Evolutionary conservation across 345 rosid genomes (phyloP).

Genomic region (Hibiscus trionum): DNA sequence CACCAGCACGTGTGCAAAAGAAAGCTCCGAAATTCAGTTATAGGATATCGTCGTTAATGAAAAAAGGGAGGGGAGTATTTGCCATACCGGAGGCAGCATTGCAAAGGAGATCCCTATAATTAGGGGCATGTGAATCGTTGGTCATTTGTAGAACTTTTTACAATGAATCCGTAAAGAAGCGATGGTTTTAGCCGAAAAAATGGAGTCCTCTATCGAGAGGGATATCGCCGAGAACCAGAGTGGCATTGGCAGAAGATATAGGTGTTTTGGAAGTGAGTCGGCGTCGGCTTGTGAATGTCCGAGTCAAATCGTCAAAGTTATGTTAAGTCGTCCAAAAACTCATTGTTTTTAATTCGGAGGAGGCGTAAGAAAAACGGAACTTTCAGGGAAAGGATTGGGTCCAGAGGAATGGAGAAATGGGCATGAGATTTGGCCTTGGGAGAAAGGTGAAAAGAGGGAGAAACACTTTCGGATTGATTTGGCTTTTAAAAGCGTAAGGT

Average conservation of each 20-base stretch:
- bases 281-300: no score
- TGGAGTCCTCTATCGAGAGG: conserved; percentile 67
- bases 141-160: conserved; percentile 30
- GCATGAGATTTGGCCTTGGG: neutral
- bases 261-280: neutral
- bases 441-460: neutral
- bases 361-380: no score
- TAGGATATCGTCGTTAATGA: no score
- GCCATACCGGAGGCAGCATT: conserved; percentile 75
- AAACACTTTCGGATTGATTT: neutral
- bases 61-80: neutral
- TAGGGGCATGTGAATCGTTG: conserved; percentile 43
- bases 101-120: conserved; percentile 52
- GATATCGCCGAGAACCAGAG: conserved; percentile 51
- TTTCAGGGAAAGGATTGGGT: neutral
- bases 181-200: conserved; percentile 9
- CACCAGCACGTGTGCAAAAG: conserved; percentile 30
- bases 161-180: conserved; percentile 3
- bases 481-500: neutral
- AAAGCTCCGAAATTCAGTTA: neutral
- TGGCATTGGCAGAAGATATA: conserved; percentile 57
- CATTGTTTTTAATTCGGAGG: neutral
- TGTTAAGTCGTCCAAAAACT: neutral
- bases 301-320: neutral
- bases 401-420: neutral